Conservation (phyloP, 2,329 filamentous ascomycete genomes). For the Fusarium sp. region DNA sequence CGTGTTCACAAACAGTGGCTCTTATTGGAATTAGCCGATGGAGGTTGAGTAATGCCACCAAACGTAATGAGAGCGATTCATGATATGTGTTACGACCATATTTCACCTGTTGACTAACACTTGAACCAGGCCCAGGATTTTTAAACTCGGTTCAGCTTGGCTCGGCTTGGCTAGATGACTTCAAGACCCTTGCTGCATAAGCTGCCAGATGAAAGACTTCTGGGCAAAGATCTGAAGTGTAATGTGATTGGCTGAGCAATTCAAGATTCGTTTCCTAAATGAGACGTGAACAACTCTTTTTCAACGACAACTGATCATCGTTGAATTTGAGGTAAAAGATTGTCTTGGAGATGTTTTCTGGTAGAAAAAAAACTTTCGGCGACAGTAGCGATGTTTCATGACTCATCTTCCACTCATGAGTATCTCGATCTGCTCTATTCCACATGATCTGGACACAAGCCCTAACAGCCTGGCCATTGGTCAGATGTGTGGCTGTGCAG, state of each 20-base stretch:
- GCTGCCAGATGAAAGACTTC: conserved; percentile 8
- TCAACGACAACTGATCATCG: conserved; percentile 12
- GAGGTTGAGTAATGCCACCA: not conserved
- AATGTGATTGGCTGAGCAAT: conserved; percentile 21
- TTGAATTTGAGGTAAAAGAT: not conserved
- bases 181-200: conserved; percentile 27
- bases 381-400: not conserved
- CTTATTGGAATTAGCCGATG: not conserved
- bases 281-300: conserved; percentile 25
- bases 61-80: not conserved
- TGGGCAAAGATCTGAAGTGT: not conserved
- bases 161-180: conserved; percentile 11
- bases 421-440: not conserved
- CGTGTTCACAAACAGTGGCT: not conserved
- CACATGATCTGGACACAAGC: not conserved
- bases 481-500: conserved; percentile 2
- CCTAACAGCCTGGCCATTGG: not conserved
- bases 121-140: not conserved
- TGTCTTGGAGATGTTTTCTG: not conserved
- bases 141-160: not conserved
- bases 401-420: not conserved
- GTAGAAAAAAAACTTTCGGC: too few species aligned
- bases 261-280: conserved; percentile 15
- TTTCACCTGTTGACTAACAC: not conserved
- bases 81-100: not conserved